Evolutionary conservation across 2,329 filamentous ascomycete species (phyloP), one percentile per base, ranked within the genome.

Genomic region (Apiospora malaysiana): DNA sequence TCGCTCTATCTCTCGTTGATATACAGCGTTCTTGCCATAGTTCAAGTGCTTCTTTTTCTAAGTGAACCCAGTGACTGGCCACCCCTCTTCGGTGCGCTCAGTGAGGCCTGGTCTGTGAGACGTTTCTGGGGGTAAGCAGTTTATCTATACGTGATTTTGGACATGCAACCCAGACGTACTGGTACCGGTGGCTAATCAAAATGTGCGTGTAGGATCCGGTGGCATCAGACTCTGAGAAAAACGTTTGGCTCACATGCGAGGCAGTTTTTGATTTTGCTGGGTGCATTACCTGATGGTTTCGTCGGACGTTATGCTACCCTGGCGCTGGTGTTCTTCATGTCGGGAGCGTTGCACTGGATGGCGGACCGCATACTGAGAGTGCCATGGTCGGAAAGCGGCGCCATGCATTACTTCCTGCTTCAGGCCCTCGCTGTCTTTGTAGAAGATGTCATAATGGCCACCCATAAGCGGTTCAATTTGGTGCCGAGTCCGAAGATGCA

Each of bases 51-150:
- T 23, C 32, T 66, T 4, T 66, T 66, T 18, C 27, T 66, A 32
- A 66, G 18, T n/a, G 59, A 66, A 16, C 59, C 59, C 16, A 12
- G 8, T 2, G 59, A 66, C 18, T 67, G 65, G 65, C 65, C 65
- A 25, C 65, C 65, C 42, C 40, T 67, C 8, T 67, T 21, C 8
- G 65, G 65, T n/a, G 21, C 37, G n/a, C 2, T 67, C 23, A 16
- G 21, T 6, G 65, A 67, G 4, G 21, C 65, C n/a, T 67, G 42
- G 40, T 67, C 65, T 14, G 16, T 67, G 7, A 42, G 65, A 4
- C 65, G 42, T 12, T 67, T 67, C n/a, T 67, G 65, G 65, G 65
- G 65, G 25, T 25, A 23, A 49, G 47, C 25, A n/a, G 18, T n/a
- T n/a, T 5, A 5, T 47, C 1, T 7, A 4, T n/a, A n/a, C 2